These are phyloP conservation scores for Boletus austroedulis DNA, from an alignment of 1,284 basidiomycete species.

Conservation along the genomic window DNA sequence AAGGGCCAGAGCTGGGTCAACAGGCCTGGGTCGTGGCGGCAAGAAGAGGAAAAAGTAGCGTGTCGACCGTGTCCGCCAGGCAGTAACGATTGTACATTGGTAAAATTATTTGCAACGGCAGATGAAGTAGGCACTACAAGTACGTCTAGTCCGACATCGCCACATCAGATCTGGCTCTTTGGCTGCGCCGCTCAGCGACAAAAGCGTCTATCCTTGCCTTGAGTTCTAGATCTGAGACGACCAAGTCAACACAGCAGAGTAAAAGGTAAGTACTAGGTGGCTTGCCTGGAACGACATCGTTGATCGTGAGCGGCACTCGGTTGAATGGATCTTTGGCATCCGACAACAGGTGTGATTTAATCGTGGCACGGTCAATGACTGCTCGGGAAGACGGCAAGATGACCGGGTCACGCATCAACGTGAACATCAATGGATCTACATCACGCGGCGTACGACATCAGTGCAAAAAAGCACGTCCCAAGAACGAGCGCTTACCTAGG, in stretches of 20 bases:
- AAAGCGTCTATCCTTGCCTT: conserved; percentile 65
- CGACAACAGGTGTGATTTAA: conserved; percentile 92
- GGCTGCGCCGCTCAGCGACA: conserved; percentile 47
- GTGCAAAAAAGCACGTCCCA: not conserved
- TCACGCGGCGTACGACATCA: not conserved
- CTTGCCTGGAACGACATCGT: conserved; percentile 75
- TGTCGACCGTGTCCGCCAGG: not conserved
- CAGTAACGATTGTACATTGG: not conserved
- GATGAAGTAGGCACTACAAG: not conserved
- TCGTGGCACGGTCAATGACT: conserved; percentile 87
- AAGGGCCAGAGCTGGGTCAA: conserved; percentile 30
- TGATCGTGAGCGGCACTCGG: conserved; percentile 73
- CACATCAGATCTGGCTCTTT: conserved; percentile 34
- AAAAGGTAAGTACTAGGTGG: not conserved
- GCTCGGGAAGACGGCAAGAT: conserved; percentile 81
- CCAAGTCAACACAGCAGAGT: conserved; percentile 6
- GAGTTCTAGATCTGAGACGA: conserved; percentile 51
- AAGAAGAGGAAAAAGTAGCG: conserved; percentile 36
- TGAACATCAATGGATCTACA: conserved; percentile 88
- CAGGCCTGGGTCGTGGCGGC: conserved; percentile 25
- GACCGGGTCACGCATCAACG: conserved; percentile 96
- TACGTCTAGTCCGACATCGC: conserved; percentile 23
- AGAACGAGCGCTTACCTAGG: conserved; percentile 57
- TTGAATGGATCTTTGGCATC: conserved; percentile 93
- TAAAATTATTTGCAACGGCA: conserved; percentile 9